Percentiles rank a stretch among this genome's conserved stretches.
phyloP scores from a whole-genome alignment of 2,329 filamentous ascomycete species.

The Arthroderma uncinatum region DNA sequence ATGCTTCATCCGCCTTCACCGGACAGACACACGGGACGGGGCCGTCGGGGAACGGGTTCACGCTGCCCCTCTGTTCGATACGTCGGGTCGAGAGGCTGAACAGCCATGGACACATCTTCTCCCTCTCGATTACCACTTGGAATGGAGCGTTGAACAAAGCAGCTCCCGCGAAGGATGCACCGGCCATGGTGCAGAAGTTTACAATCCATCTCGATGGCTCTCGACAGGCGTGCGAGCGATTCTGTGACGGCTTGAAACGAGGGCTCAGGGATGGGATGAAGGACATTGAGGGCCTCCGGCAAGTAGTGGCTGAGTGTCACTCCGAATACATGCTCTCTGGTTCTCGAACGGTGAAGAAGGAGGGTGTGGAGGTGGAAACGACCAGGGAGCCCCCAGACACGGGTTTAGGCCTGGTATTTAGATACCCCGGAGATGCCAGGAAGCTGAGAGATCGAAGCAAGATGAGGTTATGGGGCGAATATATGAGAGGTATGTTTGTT shows the following conservation, averaged over 20 bases:
- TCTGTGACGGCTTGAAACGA: constrained; percentile 91
- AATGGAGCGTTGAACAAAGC: constrained; percentile 55
- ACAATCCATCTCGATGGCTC: constrained; percentile 85
- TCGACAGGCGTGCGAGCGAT: constrained; percentile 79
- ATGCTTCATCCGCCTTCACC: constrained; percentile 71
- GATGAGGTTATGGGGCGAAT: constrained; percentile 96
- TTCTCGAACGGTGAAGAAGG: constrained; percentile 29
- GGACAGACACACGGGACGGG: constrained; percentile 88
- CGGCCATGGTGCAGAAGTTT: constrained; percentile 64
- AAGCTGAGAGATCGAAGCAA: constrained; percentile 92
- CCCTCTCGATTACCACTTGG: constrained; percentile 90
- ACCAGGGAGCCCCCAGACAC: constrained; percentile 64
- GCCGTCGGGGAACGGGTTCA: constrained; percentile 91
- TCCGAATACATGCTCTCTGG: constrained; percentile 64
- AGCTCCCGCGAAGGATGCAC: constrained; percentile 14
- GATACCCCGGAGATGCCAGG: constrained; percentile 87
- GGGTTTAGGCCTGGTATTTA: constrained; percentile 81
- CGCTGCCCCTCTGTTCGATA: constrained; percentile 81
- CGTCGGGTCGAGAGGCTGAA: constrained; percentile 84
- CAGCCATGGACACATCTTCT: constrained; percentile 84
- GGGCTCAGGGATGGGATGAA: constrained; percentile 77
- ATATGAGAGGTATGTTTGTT: constrained; percentile 50
- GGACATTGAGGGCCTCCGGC: constrained; percentile 72
- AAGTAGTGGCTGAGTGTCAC: constrained; percentile 74
- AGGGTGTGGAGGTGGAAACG: constrained; percentile 44